Percentiles rank a stretch among this genome's conserved stretches.
Evolutionary conservation across 805 yeast genomes (phyloP).

Genomic region (Saccharomycopsis microspora): DNA sequence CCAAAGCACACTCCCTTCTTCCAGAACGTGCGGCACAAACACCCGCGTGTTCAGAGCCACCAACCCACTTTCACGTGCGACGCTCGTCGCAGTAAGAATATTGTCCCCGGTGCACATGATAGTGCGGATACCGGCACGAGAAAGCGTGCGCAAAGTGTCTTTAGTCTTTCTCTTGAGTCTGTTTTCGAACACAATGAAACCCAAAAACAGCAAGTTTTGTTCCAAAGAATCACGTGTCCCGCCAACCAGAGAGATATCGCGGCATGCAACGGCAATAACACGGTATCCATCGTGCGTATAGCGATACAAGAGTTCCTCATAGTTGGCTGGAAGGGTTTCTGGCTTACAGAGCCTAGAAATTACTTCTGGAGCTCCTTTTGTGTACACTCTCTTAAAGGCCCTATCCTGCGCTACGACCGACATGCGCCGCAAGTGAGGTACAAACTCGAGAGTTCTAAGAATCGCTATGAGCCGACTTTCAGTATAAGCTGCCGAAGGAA

Average conservation of each 20-base stretch:
- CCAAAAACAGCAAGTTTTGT: constrained; percentile 57
- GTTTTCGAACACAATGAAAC: constrained; percentile 89
- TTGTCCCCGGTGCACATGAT: constrained; percentile 98
- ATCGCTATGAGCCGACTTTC: constrained; percentile 27
- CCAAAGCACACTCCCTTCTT: constrained; percentile 44
- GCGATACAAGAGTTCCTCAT: constrained; percentile 58
- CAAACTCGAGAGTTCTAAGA: constrained; percentile 62
- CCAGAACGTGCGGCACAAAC: constrained; percentile 45
- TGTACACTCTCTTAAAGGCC: constrained; percentile 37
- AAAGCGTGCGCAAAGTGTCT: constrained; percentile 45
- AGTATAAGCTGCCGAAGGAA: constrained; percentile 35
- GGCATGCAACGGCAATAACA: constrained; percentile 88
- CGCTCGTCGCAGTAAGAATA: constrained; percentile 87
- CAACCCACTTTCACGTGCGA: constrained; percentile 74
- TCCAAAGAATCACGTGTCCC: constrained; percentile 56
- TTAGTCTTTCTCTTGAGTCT: constrained; percentile 66
- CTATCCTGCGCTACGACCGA: constrained; percentile 44
- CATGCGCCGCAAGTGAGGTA: constrained; percentile 82
- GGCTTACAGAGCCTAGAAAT: constrained; percentile 68
- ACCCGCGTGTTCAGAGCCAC: constrained; percentile 33
- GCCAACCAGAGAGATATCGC: constrained; percentile 22
- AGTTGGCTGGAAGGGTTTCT: constrained; percentile 62
- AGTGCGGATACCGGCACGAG: constrained; percentile 61
- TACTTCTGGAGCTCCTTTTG: constrained; percentile 97
- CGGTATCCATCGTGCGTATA: constrained; percentile 93